Base-by-base conservation (phyloP, 116 monocot species). In the Phalaenopsis hybrid region DNA sequence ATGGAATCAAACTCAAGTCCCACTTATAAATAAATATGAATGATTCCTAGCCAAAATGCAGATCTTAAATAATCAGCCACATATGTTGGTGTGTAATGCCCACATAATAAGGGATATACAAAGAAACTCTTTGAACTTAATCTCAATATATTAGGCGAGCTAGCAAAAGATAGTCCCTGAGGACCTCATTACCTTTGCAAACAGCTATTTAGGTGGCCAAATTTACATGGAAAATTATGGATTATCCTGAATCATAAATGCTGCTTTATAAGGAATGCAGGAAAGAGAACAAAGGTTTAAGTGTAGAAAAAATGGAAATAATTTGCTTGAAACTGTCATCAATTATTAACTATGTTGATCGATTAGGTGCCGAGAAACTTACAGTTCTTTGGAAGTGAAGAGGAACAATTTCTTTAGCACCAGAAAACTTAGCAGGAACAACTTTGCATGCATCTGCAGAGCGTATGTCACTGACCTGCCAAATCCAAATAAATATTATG, bases 391-490 rank as follows among this genome's bases (percentile, higher is more conserved):
- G 85, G 44, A 86, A 84, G 81, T 87, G 88, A 78, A 97, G 90
- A 8, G 85, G 85, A 41, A 94, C 91, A 8, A 97, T 85, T 87
- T 97, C 97, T 85, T 97, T 97, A 17, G 97, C 88, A 48, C 97
- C 97, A 78, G 90, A 94, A 89, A 97, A 97, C 83, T 94, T 94
- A 16, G 92, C 89, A n/a, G 97, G 97, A 58, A 86, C 89, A 81
- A 97, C 84, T 87, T 97, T 97, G 80, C 97, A 94, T 31, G 88
- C 86, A 82, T 86, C 82, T 37, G 97, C 91, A 61, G 58, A 79
- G 51, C 75, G 83, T 15, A 94, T 90, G 65, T 91, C 92, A 61
- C 85, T 87, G 18, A 88, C 92, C 97, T 97, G 86, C 48, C 34
- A 44, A 80, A 51, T 37, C 20, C 75, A 72, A 69, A 55, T 44